A percentile compares a stretch with the other conserved stretches of the same genome.
These are phyloP conservation scores for Aureobasidium namibiae DNA, from an alignment of 2,329 filamentous ascomycete genomes.

Conservation along the genomic window DNA sequence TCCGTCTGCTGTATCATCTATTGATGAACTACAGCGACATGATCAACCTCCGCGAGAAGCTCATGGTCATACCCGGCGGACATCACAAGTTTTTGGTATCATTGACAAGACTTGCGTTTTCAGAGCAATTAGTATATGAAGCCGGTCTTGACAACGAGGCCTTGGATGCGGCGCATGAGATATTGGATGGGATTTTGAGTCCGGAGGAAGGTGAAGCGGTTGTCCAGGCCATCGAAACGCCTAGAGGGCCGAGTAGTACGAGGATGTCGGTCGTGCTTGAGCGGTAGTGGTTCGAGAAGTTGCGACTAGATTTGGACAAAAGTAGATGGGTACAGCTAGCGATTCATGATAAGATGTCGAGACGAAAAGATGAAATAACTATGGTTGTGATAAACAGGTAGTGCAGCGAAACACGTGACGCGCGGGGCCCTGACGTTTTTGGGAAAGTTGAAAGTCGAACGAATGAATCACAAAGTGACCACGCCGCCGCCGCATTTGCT, in stretches of 20 bases:
- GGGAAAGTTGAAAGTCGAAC: background rate
- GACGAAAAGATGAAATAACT: background rate
- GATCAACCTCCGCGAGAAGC: constrained; percentile 61
- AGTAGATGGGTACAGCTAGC: background rate
- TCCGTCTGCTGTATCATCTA: constrained; percentile 54
- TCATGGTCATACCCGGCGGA: constrained; percentile 61
- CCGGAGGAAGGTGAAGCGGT: constrained; percentile 66
- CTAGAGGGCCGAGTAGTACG: constrained; percentile 18
- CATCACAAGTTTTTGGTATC: constrained; percentile 75
- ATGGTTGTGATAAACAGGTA: background rate
- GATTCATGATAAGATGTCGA: background rate
- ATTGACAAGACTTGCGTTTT: constrained; percentile 77
- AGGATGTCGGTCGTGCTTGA: background rate
- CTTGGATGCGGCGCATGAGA: constrained; percentile 68
- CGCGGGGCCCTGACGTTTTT: constrained; percentile 10
- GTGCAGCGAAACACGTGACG: constrained; percentile 4
- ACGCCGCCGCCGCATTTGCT: background rate
- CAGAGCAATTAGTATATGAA: constrained; percentile 71
- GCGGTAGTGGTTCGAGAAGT: background rate
- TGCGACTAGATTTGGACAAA: background rate
- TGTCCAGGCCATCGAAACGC: constrained; percentile 35
- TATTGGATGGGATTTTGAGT: constrained; percentile 73
- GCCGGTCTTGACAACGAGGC: constrained; percentile 68
- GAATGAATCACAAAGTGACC: constrained; percentile 7
- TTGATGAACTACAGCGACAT: constrained; percentile 46